Conservation (phyloP, 2,329 filamentous ascomycete species). For the Apiospora phragmitis region DNA sequence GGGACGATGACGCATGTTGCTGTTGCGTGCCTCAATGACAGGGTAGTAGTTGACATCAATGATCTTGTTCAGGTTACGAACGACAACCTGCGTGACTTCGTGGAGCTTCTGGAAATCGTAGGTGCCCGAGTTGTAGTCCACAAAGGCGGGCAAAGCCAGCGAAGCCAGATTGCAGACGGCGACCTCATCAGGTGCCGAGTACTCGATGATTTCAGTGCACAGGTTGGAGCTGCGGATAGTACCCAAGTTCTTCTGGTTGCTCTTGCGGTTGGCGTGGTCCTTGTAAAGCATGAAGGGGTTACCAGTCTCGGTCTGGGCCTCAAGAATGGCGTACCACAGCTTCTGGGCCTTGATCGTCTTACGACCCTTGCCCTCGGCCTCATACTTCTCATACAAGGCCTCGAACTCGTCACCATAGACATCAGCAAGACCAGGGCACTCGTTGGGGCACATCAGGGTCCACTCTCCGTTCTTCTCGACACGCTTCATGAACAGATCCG, state of each 20-base stretch:
- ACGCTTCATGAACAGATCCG: slow-evolving; percentile 99
- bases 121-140: slow-evolving; percentile 79
- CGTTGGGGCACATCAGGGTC: slow-evolving; percentile 98
- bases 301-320: slow-evolving; percentile 97
- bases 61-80: slow-evolving; percentile 96
- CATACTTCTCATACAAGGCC: slow-evolving; percentile 90
- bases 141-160: slow-evolving; percentile 84
- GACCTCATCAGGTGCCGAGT: slow-evolving; percentile 95
- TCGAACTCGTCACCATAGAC: slow-evolving; percentile 98
- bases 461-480: slow-evolving; percentile 95
- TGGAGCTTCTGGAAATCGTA: slow-evolving; percentile 98
- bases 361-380: slow-evolving; percentile 82
- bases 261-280: slow-evolving; percentile 97
- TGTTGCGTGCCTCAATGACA: slow-evolving; percentile 89
- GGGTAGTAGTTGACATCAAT: slow-evolving; percentile 99
- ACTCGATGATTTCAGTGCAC: slow-evolving; percentile 98
- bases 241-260: slow-evolving; percentile 99
- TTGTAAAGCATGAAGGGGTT: slow-evolving; percentile 99
- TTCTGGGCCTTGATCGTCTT: slow-evolving; percentile 96
- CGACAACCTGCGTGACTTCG: slow-evolving; percentile 88
- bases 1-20: slow-evolving; percentile 95
- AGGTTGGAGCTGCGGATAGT: slow-evolving; percentile 98
- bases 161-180: slow-evolving; percentile 98
- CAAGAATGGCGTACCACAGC: slow-evolving; percentile 97
- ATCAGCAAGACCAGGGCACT: slow-evolving; percentile 92